Base-by-base conservation (phyloP, 1,284 basidiomycete species). In the Pascua sp. region DNA sequence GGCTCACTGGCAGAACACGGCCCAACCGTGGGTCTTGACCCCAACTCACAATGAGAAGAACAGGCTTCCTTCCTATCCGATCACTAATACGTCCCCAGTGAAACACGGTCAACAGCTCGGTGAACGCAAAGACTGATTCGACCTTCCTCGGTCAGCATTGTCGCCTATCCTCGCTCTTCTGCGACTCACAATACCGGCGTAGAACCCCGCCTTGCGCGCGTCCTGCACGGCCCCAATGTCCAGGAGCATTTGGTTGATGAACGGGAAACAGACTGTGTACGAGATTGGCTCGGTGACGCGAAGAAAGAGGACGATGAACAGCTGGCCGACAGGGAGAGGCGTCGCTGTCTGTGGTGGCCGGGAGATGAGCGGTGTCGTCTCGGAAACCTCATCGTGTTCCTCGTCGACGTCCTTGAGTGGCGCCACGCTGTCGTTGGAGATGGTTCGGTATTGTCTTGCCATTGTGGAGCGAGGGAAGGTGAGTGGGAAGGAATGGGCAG, bases 201-300 rank as follows among this genome's bases (percentile, higher is more conserved):
- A 66, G 43, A 67, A 73, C 2, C 71, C 71, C 7, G 67, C 67
- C 43, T 63, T 61, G 39, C 63, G 65, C 5, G 68, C 65, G 42
- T 70, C 65, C 9, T 64, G 53, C 11, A 67, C 71, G 2, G 62
- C 67, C 0, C 66, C 67, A 42, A 70, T 51, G 17, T 73, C 68
- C 13, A 73, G 44, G 16, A 73, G 47, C 69, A 73, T 70, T 53
- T 73, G 69, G 49, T 71, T 69, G 60, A 71, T 63, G 51, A 67
- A 71, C 4, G 69, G 69, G 59, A 67, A 69, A 44, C 49, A 51
- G 17, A 57, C 50, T 51, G 60, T 61, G 58, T 70, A 73, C 12
- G 65, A 64, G 49, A 73, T 69, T 15, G 71, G 71, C 47, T 73
- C 71, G 2, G 68, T 67, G 8, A 68, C 61, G 15, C 71, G 59